Evolutionary conservation across 2,329 filamentous ascomycete genomes (phyloP).

Genomic region (Diplodia scrobiculata): DNA sequence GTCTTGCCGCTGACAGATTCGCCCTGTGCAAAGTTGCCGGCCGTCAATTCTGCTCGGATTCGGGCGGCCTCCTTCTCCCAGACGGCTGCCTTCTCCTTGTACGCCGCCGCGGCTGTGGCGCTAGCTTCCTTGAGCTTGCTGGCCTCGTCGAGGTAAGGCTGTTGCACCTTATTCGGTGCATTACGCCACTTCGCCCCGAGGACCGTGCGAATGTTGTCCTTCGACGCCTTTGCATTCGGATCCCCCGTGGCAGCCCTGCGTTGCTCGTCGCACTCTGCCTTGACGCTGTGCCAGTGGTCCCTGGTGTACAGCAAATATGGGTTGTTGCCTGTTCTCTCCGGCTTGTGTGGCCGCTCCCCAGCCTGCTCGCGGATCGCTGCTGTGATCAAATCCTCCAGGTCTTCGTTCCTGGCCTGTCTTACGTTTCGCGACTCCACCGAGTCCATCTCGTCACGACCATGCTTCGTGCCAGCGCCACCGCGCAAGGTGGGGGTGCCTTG

Average conservation of each 20-base stretch:
- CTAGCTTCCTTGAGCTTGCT: conserved; percentile 70
- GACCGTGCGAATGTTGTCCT: conserved; percentile 77
- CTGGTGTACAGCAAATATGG: conserved; percentile 90
- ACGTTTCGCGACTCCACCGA: conserved; percentile 30
- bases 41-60: conserved; percentile 49
- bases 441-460: conserved; percentile 31
- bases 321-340: conserved; percentile 73
- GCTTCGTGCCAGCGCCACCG: conserved; percentile 27
- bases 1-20: conserved; percentile 41
- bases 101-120: conserved; percentile 59
- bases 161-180: conserved; percentile 67
- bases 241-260: conserved; percentile 66
- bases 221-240: conserved; percentile 65
- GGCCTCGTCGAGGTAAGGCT: conserved; percentile 76
- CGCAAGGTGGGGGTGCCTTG: conserved; percentile 28
- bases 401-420: conserved; percentile 41
- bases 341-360: conserved; percentile 73
- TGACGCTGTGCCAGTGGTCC: conserved; percentile 64
- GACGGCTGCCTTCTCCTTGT: conserved; percentile 61
- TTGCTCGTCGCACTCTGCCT: conserved; percentile 68
- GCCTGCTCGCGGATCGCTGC: conserved; percentile 62
- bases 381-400: conserved; percentile 61
- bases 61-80: conserved; percentile 71
- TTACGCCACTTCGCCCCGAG: conserved; percentile 91
- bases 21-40: conserved; percentile 29